Percentiles rank a stretch among this genome's conserved stretches.
Conservation (phyloP, 1,139 yeast species). For the Yamadazyma mexicana region DNA sequence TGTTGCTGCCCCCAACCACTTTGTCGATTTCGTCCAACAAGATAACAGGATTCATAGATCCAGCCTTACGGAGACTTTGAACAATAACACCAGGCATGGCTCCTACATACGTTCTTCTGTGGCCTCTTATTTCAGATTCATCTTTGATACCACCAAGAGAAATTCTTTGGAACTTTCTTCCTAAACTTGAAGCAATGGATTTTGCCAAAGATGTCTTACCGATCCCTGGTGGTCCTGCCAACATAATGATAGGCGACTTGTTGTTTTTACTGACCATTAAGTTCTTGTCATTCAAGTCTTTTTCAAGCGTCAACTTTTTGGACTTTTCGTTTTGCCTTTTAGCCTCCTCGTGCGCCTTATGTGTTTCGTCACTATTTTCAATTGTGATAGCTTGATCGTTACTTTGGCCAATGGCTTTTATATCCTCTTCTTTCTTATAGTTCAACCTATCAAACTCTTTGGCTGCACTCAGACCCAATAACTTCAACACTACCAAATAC, state of each 20-base stretch:
- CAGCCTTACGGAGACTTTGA: slow-evolving; percentile 75
- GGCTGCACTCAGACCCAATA: slow-evolving; percentile 49
- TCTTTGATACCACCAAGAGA: slow-evolving; percentile 89
- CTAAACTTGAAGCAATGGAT: slow-evolving; percentile 79
- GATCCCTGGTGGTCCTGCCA: slow-evolving; percentile 95
- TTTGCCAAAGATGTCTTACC: slow-evolving; percentile 91
- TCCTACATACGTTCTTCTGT: slow-evolving; percentile 89
- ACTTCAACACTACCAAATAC: slow-evolving; percentile 74
- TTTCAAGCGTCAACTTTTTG: slow-evolving; percentile 12
- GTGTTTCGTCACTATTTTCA: slow-evolving; percentile 39
- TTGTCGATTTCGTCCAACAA: slow-evolving; percentile 88
- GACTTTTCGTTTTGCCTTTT: slow-evolving; percentile 25
- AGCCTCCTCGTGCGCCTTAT: slow-evolving; percentile 28
- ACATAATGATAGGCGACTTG: slow-evolving; percentile 72
- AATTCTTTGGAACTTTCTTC: slow-evolving; percentile 77
- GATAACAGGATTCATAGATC: slow-evolving; percentile 86
- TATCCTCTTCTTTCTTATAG: slow-evolving; percentile 10
- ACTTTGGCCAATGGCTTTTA: slow-evolving; percentile 6
- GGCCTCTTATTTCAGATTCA: slow-evolving; percentile 91
- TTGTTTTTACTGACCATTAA: slow-evolving; percentile 32
- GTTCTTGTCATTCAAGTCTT: slow-evolving; percentile 12
- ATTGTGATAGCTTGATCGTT: slow-evolving; percentile 24
- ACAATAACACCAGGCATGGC: slow-evolving; percentile 89
- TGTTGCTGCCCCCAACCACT: slow-evolving; percentile 57
- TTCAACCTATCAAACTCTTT: slow-evolving; percentile 18